These are phyloP conservation scores for Mucuna pruriens DNA, from an alignment of 306 rosid species.

Conservation along the genomic window DNA sequence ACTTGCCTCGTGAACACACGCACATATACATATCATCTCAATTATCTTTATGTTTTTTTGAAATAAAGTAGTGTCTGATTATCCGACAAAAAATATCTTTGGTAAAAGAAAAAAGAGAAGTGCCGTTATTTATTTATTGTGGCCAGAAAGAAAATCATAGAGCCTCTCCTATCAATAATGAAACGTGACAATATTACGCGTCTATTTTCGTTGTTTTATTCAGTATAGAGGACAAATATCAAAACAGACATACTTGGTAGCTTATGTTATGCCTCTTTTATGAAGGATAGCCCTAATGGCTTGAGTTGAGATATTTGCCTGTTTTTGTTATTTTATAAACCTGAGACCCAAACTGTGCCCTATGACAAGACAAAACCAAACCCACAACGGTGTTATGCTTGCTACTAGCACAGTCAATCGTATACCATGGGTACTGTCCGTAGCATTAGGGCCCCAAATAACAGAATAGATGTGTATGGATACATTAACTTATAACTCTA, in stretches of 20 bases:
- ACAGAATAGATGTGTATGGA: neutral
- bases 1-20: too few relatives aligned
- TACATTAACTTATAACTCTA: neutral
- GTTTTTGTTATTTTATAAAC: neutral
- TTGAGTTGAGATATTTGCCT: neutral
- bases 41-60: too few relatives aligned
- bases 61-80: too few relatives aligned
- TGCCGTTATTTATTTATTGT: neutral
- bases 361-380: neutral
- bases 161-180: neutral
- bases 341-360: neutral
- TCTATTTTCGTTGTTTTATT: constrained; percentile 10
- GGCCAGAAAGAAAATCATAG: neutral
- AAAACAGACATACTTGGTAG: neutral
- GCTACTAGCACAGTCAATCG: too few relatives aligned
- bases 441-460: neutral
- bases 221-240: neutral
- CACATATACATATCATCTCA: too few relatives aligned
- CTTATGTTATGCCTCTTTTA: neutral
- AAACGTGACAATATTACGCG: neutral
- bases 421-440: neutral
- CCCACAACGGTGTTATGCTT: neutral
- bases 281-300: neutral
- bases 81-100: too few relatives aligned
- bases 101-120: too few relatives aligned